Base-by-base conservation (phyloP, 495 filamentous ascomycete species). In the Monascus purpureus region DNA sequence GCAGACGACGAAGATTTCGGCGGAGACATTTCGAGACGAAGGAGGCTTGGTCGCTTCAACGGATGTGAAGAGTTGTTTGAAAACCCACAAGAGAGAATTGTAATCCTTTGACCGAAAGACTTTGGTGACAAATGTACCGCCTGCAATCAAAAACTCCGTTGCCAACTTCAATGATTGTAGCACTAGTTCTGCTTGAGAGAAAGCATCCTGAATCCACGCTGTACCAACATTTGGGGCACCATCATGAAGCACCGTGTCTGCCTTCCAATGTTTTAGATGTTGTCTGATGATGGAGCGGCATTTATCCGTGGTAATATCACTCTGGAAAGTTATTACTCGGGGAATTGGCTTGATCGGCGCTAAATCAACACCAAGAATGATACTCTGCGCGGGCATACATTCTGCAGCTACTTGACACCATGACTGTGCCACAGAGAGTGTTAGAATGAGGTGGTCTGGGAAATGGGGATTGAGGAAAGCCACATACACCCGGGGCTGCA, bases 401-500 rank as follows among this genome's bases (percentile, higher is more conserved):
- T 95, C 87, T 46, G 85, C 82, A 20, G 86, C 86, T 26, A 99
- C 92, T 71, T 99, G 90, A 73, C 81, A 92, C 90, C 90, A 99
- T 59, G 86, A 94, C 72, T 80, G 40, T 17, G 13, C 6, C 11
- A 8, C n/a, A n/a, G n/a, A n/a, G 13, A 37, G 31, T 41, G 65
- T 50, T 63, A 53, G 47, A 27, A 26, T 31, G 22, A 24, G 15
- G 13, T n/a, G n/a, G n/a, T n/a, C n/a, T n/a, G n/a, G n/a, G n/a
- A n/a, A n/a, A n/a, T n/a, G n/a, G n/a, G n/a, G n/a, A n/a, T n/a
- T n/a, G n/a, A n/a, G n/a, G n/a, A n/a, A n/a, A n/a, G n/a, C n/a
- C n/a, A 73, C 77, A 55, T 70, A 85, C 80, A 57, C 90, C 90
- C 23, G 90, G 90, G 13, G 90, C 90, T 37, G 90, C 90, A 56